Conservation (phyloP, 805 yeast genomes). For the Suhomyces sp. region DNA sequence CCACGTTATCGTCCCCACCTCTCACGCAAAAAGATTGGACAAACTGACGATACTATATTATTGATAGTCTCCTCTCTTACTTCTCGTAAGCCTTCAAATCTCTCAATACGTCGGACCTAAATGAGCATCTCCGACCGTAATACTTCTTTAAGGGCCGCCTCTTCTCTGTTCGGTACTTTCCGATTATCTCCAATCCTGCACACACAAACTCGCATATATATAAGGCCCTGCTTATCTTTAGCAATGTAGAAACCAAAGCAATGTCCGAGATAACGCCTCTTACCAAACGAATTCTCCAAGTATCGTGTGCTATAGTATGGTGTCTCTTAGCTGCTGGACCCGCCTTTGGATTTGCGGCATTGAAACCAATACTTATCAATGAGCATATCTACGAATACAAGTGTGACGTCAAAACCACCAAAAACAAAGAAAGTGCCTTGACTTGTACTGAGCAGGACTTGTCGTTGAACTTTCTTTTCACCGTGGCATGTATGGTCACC, state of each 20-base stretch:
- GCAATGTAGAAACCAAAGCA: neutral
- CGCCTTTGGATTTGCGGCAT: conserved; percentile 58
- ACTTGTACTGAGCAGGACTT: conserved; percentile 78
- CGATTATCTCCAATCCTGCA: neutral
- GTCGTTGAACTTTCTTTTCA: conserved; percentile 76
- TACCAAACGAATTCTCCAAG: conserved; percentile 28
- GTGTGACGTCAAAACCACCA: conserved; percentile 28
- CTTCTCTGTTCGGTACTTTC: neutral
- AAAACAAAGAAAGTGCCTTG: neutral
- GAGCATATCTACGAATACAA: conserved; percentile 45
- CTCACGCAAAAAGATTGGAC: neutral
- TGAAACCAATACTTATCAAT: conserved; percentile 49
- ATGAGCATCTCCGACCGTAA: neutral
- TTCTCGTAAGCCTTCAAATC: neutral
- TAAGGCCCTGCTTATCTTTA: neutral
- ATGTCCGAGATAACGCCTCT: conserved; percentile 2
- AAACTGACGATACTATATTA: neutral
- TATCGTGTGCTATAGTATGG: conserved; percentile 51
- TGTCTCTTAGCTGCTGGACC: conserved; percentile 57
- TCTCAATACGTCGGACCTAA: neutral
- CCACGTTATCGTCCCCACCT: neutral
- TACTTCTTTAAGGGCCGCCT: neutral
- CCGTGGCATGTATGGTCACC: conserved; percentile 82
- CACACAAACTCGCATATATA: neutral
- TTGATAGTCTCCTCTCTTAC: neutral